Evolutionary conservation across 1,139 yeast genomes (phyloP), one percentile per base, ranked within the genome.

Genomic region (Magnusiomyces paraingens): DNA sequence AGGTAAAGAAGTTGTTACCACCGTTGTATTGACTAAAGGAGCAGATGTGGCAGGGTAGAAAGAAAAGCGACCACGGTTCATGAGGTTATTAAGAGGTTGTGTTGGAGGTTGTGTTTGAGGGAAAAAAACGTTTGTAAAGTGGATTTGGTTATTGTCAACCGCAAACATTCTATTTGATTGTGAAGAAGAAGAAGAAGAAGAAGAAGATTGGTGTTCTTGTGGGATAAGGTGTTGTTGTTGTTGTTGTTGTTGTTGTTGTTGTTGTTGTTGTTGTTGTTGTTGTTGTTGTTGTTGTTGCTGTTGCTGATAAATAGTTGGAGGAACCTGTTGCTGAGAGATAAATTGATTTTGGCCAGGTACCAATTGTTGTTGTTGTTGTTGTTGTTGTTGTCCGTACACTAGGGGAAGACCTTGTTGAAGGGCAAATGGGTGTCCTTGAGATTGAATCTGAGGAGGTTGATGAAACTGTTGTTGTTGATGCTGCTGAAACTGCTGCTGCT

Each of bases 211-310:
- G 52, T 18, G 52, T 43, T 38, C 43, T 45, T 26, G 21, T n/a
- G 38, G n/a, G 52, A 47, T 29, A 14, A 51, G 2, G 17, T 51
- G 12, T 40, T 15, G 39, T 15, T 39, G 14, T 15, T 41, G 39
- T 49, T n/a, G 14, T n/a, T n/a, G n/a, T n/a, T n/a, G n/a, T n/a
- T n/a, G n/a, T n/a, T n/a, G n/a, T n/a, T n/a, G n/a, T n/a, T n/a
- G n/a, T n/a, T n/a, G n/a, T n/a, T n/a, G 51, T 29, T 51, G 50
- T 17, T 38, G 50, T 22, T 41, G 51, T n/a, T 29, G 42, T 4
- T 39, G 42, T 32, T 50, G 52, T 10, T 40, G 49, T 11, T 50
- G 52, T 4, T 50, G 52, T 12, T 49, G 51, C 18, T 41, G 32
- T n/a, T 22, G 51, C n/a, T 20, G 45, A 3, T 14, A 38, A 22